Evolutionary conservation across 306 rosid genomes (phyloP).

Genomic region (Prunus davidiana): DNA sequence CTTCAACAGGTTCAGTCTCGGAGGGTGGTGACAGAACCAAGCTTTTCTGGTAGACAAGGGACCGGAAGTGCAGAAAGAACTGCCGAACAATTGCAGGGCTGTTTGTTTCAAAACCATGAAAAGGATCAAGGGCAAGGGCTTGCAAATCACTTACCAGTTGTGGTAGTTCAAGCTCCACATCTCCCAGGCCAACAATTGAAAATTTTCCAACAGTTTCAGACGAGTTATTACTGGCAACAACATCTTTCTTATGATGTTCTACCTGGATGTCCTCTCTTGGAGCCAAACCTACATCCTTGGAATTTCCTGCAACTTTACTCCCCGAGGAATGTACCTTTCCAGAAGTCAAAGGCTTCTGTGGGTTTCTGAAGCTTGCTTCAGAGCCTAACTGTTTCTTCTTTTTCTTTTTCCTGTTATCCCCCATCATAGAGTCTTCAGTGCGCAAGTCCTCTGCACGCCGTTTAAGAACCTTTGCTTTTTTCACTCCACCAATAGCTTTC

Average conservation of each 20-base stretch:
- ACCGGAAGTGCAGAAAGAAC: slow-evolving; percentile 80
- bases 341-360: slow-evolving; percentile 36
- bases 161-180: slow-evolving; percentile 46
- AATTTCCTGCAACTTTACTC: slow-evolving; percentile 39
- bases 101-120: slow-evolving; percentile 56
- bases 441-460: slow-evolving; percentile 48
- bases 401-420: slow-evolving; percentile 68
- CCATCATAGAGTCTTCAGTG: slow-evolving; percentile 35
- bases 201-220: slow-evolving; percentile 23
- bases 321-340: slow-evolving; percentile 31
- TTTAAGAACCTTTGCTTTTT: slow-evolving; percentile 58
- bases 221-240: slow-evolving; percentile 20
- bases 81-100: slow-evolving; percentile 43
- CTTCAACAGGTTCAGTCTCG: slow-evolving; percentile 56
- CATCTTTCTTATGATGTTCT: slow-evolving; percentile 39
- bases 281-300: slow-evolving; percentile 37
- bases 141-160: slow-evolving; percentile 69
- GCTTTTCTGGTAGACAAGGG: slow-evolving; percentile 84
- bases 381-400: slow-evolving; percentile 39
- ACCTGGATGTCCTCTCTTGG: slow-evolving; percentile 38
- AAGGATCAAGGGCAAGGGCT: slow-evolving; percentile 87
- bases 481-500: slow-evolving; percentile 38
- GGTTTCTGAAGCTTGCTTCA: slow-evolving; percentile 37
- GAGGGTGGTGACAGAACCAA: slow-evolving; percentile 51
- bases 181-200: slow-evolving; percentile 25